Evolutionary conservation across 257 asterid species (phyloP).

Genomic region (Jasminum sambac): DNA sequence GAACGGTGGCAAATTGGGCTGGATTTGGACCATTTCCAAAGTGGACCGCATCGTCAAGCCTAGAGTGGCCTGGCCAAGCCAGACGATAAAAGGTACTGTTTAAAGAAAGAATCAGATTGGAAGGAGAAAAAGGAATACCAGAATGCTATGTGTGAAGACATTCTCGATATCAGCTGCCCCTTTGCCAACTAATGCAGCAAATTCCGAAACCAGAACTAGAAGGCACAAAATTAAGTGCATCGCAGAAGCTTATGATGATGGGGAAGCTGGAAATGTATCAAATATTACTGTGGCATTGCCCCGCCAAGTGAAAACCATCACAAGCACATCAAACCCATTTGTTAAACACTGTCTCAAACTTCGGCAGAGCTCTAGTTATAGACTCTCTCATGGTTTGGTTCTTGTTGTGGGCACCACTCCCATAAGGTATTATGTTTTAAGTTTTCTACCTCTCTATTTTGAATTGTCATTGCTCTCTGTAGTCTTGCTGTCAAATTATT

Average conservation of each 20-base stretch:
- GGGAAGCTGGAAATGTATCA: conserved; percentile 32
- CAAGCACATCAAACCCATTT: conserved; percentile 87
- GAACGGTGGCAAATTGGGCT: neutral
- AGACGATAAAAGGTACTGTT: neutral
- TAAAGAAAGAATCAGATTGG: neutral
- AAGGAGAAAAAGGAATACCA: conserved; percentile 4
- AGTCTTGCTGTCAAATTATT: neutral
- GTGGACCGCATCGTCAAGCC: neutral
- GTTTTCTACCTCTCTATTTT: neutral
- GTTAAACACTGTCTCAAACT: conserved; percentile 92
- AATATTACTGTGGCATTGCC: conserved; percentile 43
- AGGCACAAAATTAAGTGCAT: conserved; percentile 20
- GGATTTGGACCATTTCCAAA: neutral
- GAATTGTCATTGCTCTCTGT: neutral
- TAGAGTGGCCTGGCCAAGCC: neutral
- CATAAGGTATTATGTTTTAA: conserved; percentile 52
- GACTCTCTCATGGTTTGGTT: conserved; percentile 72
- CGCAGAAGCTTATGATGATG: conserved; percentile 22
- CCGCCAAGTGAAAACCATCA: conserved; percentile 52
- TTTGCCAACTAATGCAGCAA: conserved; percentile 22
- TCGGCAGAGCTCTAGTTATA: conserved; percentile 79
- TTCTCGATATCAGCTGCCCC: conserved; percentile 26
- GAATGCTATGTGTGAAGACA: conserved; percentile 45
- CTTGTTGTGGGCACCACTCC: conserved; percentile 83
- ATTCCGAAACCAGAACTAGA: conserved; percentile 25